A percentile compares a stretch with the other conserved stretches of the same genome.
These are phyloP conservation scores for Arabis hirsuta DNA, from an alignment of 345 rosid genomes.

Conservation along the genomic window DNA sequence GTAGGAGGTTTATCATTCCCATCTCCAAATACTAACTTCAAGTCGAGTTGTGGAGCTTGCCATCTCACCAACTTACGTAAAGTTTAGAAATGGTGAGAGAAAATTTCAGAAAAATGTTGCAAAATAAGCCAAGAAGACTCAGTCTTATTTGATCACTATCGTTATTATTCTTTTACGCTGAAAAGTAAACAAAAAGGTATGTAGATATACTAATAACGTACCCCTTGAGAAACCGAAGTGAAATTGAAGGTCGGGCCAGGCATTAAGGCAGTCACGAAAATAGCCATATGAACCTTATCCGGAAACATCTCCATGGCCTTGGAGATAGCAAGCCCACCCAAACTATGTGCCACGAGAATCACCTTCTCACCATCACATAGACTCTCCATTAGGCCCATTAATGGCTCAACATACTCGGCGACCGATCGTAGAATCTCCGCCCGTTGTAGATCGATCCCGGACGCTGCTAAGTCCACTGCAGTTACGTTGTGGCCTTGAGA, in stretches of 20 bases:
- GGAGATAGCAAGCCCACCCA: slow-evolving; percentile 33
- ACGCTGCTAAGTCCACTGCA: slow-evolving; percentile 20
- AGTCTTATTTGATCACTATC: too few relatives aligned
- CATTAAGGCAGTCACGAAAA: slow-evolving; percentile 37
- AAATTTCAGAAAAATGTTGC: not conserved
- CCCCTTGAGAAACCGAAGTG: slow-evolving; percentile 38
- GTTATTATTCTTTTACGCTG: not conserved
- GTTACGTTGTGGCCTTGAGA: slow-evolving; percentile 36
- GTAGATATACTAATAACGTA: slow-evolving; percentile 1
- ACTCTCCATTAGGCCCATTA: slow-evolving; percentile 29
- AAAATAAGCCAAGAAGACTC: too few relatives aligned
- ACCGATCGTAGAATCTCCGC: slow-evolving; percentile 29
- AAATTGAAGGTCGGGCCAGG: slow-evolving; percentile 32
- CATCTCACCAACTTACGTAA: slow-evolving; percentile 41
- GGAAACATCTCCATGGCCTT: slow-evolving; percentile 32
- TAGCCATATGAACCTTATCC: slow-evolving; percentile 34
- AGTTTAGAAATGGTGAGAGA: not conserved
- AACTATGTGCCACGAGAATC: slow-evolving; percentile 38
- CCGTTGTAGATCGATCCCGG: slow-evolving; percentile 10
- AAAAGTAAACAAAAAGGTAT: not conserved
- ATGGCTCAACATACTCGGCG: not conserved
- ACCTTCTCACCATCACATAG: slow-evolving; percentile 29
- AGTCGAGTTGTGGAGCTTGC: slow-evolving; percentile 47
- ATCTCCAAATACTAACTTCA: slow-evolving; percentile 44
- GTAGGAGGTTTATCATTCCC: slow-evolving; percentile 58